Evolutionary conservation across 495 filamentous ascomycete species (phyloP).

Genomic region (Penicillium paxilli): DNA sequence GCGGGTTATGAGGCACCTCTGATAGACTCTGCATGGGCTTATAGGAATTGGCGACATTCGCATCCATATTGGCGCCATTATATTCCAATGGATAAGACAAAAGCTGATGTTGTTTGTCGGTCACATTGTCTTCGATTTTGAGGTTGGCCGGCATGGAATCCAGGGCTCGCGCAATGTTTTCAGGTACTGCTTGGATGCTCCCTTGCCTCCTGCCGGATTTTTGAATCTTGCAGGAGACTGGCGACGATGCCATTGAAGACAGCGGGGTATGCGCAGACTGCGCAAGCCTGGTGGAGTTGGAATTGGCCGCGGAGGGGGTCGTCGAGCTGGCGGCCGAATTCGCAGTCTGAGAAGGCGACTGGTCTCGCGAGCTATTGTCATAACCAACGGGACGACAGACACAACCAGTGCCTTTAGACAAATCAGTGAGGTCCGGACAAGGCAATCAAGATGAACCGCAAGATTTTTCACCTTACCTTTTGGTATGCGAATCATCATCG

Average conservation of each 20-base stretch:
- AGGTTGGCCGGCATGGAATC: constrained; percentile 21
- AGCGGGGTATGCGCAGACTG: constrained; percentile 11
- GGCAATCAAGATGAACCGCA: too few species aligned
- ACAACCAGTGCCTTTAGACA: background rate
- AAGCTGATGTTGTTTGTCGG: background rate
- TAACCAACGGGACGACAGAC: background rate
- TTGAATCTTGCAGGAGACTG: constrained; percentile 24
- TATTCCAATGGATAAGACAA: constrained; percentile 4
- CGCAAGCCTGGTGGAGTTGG: background rate
- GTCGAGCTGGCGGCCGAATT: too few species aligned
- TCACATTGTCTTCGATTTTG: constrained; percentile 18
- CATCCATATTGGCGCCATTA: background rate
- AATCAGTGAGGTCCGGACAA: constrained; percentile 36
- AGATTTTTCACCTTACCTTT: constrained; percentile 36
- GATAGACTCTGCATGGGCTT: background rate
- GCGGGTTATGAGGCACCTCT: background rate
- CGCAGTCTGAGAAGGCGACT: too few species aligned
- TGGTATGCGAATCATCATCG: constrained; percentile 55
- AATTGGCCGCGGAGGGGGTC: too few species aligned
- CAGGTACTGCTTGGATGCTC: constrained; percentile 26
- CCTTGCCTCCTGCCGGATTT: constrained; percentile 27
- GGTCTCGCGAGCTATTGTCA: too few species aligned
- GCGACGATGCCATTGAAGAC: constrained; percentile 7
- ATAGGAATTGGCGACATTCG: background rate
- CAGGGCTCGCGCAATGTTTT: constrained; percentile 30